Percentiles rank a stretch among this genome's conserved stretches.
phyloP scores from a whole-genome alignment of 108 stramenopile genomes.

The Cyclotella atomus region DNA sequence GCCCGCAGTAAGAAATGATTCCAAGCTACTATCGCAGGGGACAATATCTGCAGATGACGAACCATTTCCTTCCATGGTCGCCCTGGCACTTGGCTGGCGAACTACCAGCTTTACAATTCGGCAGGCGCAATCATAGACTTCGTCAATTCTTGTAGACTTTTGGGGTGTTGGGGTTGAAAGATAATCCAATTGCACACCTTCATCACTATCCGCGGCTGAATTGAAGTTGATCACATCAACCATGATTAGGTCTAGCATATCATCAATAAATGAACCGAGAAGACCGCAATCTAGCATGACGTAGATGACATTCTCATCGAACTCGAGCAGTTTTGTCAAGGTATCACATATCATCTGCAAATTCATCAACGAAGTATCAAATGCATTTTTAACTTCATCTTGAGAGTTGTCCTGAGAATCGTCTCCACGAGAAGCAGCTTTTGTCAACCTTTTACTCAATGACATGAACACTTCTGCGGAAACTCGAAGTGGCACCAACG shows the following conservation, averaged over 20 bases:
- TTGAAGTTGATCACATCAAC: constrained; percentile 28
- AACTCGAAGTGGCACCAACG: constrained; percentile 72
- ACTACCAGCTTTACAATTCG: constrained; percentile 55
- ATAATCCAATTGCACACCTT: background rate
- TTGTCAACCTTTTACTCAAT: constrained; percentile 75
- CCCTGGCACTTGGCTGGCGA: constrained; percentile 35
- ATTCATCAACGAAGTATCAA: constrained; percentile 59
- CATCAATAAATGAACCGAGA: constrained; percentile 64
- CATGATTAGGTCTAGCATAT: constrained; percentile 58
- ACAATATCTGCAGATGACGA: constrained; percentile 30
- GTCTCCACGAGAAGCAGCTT: constrained; percentile 25
- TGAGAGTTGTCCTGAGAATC: background rate
- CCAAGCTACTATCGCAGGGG: constrained; percentile 38
- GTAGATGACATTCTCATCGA: constrained; percentile 82
- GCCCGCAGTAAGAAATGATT: constrained; percentile 55
- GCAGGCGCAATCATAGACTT: constrained; percentile 44
- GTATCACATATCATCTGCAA: constrained; percentile 85
- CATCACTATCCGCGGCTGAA: background rate
- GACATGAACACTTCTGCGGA: constrained; percentile 83
- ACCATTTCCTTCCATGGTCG: constrained; percentile 25
- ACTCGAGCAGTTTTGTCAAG: constrained; percentile 86
- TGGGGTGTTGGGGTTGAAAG: constrained; percentile 16
- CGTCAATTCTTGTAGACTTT: constrained; percentile 32
- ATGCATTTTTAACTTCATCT: constrained; percentile 13
- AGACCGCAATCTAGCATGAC: constrained; percentile 75